Base-by-base conservation (phyloP, 2,329 filamentous ascomycete genomes). In the Lachnellula subtilissima region DNA sequence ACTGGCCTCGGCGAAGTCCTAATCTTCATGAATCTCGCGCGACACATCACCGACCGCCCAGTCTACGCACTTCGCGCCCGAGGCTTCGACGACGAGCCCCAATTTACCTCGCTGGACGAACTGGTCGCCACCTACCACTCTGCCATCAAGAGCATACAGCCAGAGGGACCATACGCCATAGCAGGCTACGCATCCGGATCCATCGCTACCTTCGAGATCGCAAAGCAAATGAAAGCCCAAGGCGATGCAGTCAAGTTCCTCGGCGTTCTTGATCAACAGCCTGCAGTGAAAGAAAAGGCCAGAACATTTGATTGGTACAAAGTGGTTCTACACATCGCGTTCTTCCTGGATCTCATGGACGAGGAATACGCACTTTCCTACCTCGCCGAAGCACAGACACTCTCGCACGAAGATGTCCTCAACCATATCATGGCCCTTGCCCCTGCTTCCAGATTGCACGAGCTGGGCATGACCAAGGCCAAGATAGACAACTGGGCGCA, bases 161-260 rank as follows among this genome's bases (percentile, higher is more conserved):
- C 78, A 0, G 14, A 65, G 0, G 78, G 80, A 0, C 79, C 79
- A 0, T 83, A 83, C 58, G 75, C 75, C 0, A 63, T 83, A 1
- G 75, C 75, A 0, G 79, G 80, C 0, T 82, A 82, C 61, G 76
- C 71, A 5, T 81, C 76, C 61, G 79, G 80, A 1, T 60, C 12
- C 8, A 78, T 78, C 64, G 55, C 81, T 0, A 75, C 77, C 0
- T 83, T 81, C 55, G 79, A 82, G 62, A 64, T 77, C 0, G 69
- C 72, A 12, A 82, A 82, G 65, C 35, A 58, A 1, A 70, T 82
- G 9, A 72, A 80, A 49, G 43, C 40, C 0, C 53, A 66, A 2
- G 72, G 71, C 0, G 69, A 73, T 2, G 61, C 65, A 35, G 75
- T 82, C 1, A 43, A 59, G 0, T 81, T 81, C 62, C 64, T 78